phyloP scores from a whole-genome alignment of 148 eudicot species.

The Fagopyrum tataricum region DNA sequence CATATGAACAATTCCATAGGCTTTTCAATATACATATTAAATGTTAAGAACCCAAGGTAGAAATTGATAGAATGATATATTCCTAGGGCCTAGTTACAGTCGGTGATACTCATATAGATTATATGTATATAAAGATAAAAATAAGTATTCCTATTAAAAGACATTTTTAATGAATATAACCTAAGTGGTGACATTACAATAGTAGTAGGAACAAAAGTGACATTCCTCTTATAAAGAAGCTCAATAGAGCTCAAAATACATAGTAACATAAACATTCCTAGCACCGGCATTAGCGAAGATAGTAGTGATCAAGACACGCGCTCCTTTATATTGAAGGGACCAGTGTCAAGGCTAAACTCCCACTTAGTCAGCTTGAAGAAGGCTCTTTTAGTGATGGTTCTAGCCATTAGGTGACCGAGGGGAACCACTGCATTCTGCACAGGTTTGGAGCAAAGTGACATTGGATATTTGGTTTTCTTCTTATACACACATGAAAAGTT shows the following conservation, averaged over 20 bases:
- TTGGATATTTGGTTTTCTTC: slow-evolving; percentile 52
- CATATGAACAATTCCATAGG: too few relatives aligned
- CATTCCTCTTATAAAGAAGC: slow-evolving; percentile 51
- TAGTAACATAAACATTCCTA: slow-evolving; percentile 70
- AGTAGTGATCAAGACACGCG: slow-evolving; percentile 87
- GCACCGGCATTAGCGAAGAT: slow-evolving; percentile 83
- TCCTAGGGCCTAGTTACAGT: too few relatives aligned
- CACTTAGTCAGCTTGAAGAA: slow-evolving; percentile 52
- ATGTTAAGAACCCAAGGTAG: too few relatives aligned
- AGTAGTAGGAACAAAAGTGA: slow-evolving; percentile 55
- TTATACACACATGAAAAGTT: slow-evolving; percentile 93
- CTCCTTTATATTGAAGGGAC: slow-evolving; percentile 78
- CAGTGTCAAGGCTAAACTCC: slow-evolving; percentile 68
- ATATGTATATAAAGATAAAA: too few relatives aligned
- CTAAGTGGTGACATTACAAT: slow-evolving; percentile 82
- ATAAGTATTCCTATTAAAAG: too few relatives aligned
- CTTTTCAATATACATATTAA: too few relatives aligned
- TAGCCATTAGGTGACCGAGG: slow-evolving; percentile 72
- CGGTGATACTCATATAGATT: too few relatives aligned
- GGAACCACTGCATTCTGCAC: slow-evolving; percentile 84
- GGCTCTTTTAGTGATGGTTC: slow-evolving; percentile 37
- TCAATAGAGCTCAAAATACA: slow-evolving; percentile 60
- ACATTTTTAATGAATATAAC: too few relatives aligned
- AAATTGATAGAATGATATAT: too few relatives aligned
- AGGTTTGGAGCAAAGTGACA: slow-evolving; percentile 44